Base-by-base conservation (phyloP, 192 early-diverging fungal species). In the Coemansia sp. region DNA sequence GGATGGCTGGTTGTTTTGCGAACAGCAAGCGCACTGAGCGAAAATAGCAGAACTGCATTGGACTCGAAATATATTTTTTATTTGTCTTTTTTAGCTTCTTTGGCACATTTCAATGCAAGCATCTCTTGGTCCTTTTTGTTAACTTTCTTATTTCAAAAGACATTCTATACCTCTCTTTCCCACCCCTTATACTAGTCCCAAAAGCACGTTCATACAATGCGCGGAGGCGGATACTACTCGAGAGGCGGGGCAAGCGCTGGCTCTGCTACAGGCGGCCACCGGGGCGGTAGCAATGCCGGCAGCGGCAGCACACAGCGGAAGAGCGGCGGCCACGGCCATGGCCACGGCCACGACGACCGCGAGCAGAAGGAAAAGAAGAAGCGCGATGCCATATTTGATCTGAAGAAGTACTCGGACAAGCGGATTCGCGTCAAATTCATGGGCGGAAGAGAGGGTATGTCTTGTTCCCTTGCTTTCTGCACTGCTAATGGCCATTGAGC, bases 381-480 rank as follows among this genome's bases (percentile, higher is more conserved):
- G 79, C 88, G 94, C 81, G 93, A 97, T 68, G 85, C 87, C 16
- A 97, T 98, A 67, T 83, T 98, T 47, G 95, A 98, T 72, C 85
- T 96, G 34, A 82, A 87, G 32, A 97, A 95, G 82, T 95, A 97
- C 83, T 85, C 89, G 81, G 88, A 98, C 65, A 94, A 96, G 75
- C 82, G 88, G 58, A 88, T 98, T 54, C 85, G 87, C 30, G 93
- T 96, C 49, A 92, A 97, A 83, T 97, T 94, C 78, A 90, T 86
- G 58, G 94, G 91, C 29, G 94, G 93, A 42, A 84, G 95, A 46
- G 92, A 98, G 88, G 94, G 94, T 95, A 78, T 45, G 42, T 36
- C 32, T 32, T 32, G 3, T 32, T 32, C 8, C 8, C 30, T 32
- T n/a, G n/a, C n/a, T n/a, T n/a, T n/a, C n/a, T n/a, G n/a, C n/a